These are phyloP conservation scores for Grigorovia jiainica DNA, from an alignment of 805 yeast species.

Conservation along the genomic window DNA sequence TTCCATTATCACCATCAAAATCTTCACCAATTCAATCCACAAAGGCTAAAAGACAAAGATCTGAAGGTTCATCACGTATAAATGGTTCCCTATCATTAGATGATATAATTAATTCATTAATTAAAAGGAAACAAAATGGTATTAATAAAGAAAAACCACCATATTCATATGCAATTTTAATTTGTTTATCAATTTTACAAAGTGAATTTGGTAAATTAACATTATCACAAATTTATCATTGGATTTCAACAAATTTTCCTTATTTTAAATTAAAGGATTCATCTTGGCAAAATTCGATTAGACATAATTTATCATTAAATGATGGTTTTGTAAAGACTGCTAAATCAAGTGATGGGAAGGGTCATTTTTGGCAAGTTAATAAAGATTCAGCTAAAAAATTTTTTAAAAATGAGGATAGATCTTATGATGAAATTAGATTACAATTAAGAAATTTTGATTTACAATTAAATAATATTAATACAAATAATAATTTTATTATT, in stretches of 20 bases:
- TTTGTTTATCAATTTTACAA: constrained; percentile 28
- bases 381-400: constrained; percentile 78
- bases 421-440: constrained; percentile 16
- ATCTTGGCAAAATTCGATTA: constrained; percentile 96
- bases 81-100: constrained; percentile 24
- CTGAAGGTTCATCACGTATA: constrained; percentile 22
- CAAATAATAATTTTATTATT: not conserved
- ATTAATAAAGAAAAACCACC: constrained; percentile 58
- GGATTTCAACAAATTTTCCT: constrained; percentile 82
- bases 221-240: constrained; percentile 73
- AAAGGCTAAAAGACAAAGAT: constrained; percentile 22
- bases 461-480: not conserved
- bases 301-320: constrained; percentile 87
- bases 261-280: constrained; percentile 78
- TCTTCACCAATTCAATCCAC: constrained; percentile 26
- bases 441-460: constrained; percentile 13
- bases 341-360: constrained; percentile 79
- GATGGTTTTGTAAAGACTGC: constrained; percentile 87
- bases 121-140: constrained; percentile 10
- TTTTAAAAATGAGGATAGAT: constrained; percentile 38
- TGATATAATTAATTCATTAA: constrained; percentile 21
- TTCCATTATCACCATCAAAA: constrained; percentile 25
- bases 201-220: constrained; percentile 43
- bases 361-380: constrained; percentile 86
- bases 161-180: constrained; percentile 84